Evolutionary conservation across 2,329 filamentous ascomycete species (phyloP).

Genomic region (Colletotrichum sidae): DNA sequence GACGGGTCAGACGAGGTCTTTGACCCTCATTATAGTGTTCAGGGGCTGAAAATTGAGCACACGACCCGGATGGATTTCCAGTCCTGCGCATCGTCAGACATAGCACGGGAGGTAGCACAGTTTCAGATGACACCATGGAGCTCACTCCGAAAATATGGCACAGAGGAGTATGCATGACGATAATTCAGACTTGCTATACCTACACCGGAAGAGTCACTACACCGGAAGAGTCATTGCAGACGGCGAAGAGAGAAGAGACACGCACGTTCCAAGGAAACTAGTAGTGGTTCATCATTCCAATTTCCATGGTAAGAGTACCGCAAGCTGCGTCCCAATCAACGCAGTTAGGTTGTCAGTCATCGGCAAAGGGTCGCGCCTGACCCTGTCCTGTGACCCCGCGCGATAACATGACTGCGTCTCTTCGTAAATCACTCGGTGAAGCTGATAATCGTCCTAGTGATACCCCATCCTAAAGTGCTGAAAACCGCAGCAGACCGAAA

Average conservation of each 20-base stretch:
- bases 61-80: no score
- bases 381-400: conserved; percentile 32
- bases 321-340: conserved; percentile 33
- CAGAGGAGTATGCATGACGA: no score
- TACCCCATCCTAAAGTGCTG: conserved; percentile 36
- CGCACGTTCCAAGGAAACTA: conserved; percentile 33
- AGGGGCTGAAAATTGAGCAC: conserved; percentile 5
- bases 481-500: conserved; percentile 36
- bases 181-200: not conserved
- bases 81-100: no score
- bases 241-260: not conserved
- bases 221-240: conserved; percentile 5
- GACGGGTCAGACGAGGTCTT: conserved; percentile 19
- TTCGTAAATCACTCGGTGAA: conserved; percentile 31
- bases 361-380: conserved; percentile 22
- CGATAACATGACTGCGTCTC: conserved; percentile 36
- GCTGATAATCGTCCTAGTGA: conserved; percentile 30
- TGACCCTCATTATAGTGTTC: conserved; percentile 11
- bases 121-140: not conserved
- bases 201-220: conserved; percentile 5
- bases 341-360: conserved; percentile 19
- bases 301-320: conserved; percentile 25
- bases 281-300: conserved; percentile 20
- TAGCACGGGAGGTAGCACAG: not conserved
- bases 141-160: not conserved